Base-by-base conservation (phyloP, 192 early-diverging fungal genomes). In the Dissophora globulifera region DNA sequence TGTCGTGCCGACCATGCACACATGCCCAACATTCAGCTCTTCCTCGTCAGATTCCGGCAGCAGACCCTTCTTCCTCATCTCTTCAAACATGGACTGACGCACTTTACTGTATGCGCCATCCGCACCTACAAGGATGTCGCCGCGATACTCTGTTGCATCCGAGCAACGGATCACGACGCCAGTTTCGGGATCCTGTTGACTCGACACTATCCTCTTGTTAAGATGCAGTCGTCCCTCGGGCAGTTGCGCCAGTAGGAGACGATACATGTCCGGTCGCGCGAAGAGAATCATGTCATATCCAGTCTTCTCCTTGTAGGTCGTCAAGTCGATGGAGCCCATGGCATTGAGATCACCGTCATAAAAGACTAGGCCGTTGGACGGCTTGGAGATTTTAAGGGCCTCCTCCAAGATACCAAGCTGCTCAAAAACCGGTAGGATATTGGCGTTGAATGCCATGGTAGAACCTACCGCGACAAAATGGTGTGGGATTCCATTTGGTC, bases 61-160 rank as follows among this genome's bases (percentile, higher is more conserved):
- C 10, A 11, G 16, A 1, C 25, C 17, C 23, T 41, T 42, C 9
- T 51, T 20, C 4, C 20, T 50, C 5, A 66, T n/a, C 1, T 20
- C 13, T 26, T 50, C 5, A 66, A 11, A 0, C 31, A 66, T 16
- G 0, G 29, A 0, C 41, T 48, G 41, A 2, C 63, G 52, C 1
- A 56, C 45, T 4, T 19, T 30, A 13, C 40, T 53, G 16, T 55
- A 48, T 0, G 63, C 52, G 12, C 63, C 63, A 27, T 55, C 63
- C 0, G 63, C 63, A 9, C 63, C 63, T 8, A 65, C 38, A 4
- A 65, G 63, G n/a, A 65, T 56, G 32, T 65, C 63, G 20, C 63
- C 63, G 16, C 41, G 27, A 26, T 65, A 55, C 2, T 19, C 19
- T 17, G 51, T 48, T 1, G 32, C 38, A 22, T 65, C 52, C 8